phyloP scores from a whole-genome alignment of 1,284 basidiomycete genomes.

The Gymnopus androsaceus region DNA sequence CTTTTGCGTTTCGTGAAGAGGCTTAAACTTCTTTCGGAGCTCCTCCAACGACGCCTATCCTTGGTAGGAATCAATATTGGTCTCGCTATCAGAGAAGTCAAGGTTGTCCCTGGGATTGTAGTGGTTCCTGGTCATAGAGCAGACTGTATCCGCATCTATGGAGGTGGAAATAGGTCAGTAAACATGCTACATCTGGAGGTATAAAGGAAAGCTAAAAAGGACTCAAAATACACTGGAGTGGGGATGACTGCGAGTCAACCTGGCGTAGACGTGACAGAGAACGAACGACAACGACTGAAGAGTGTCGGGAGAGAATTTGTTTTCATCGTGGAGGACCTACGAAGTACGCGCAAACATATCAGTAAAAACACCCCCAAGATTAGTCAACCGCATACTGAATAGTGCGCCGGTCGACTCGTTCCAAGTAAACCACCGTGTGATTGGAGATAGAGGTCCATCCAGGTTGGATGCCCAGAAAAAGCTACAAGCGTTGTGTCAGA shows the following conservation, averaged over 20 bases:
- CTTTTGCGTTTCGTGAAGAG: not conserved
- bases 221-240: slow-evolving; percentile 82
- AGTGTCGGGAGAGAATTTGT: slow-evolving; percentile 45
- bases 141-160: slow-evolving; percentile 88
- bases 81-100: slow-evolving; percentile 71
- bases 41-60: slow-evolving; percentile 7
- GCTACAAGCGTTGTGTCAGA: not conserved
- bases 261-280: slow-evolving; percentile 79
- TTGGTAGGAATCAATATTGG: not conserved
- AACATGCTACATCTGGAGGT: too few relatives aligned
- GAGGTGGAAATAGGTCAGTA: too few relatives aligned
- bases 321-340: slow-evolving; percentile 37
- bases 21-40: slow-evolving; percentile 9
- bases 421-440: slow-evolving; percentile 69
- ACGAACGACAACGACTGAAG: slow-evolving; percentile 74
- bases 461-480: slow-evolving; percentile 58
- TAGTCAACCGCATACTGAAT: slow-evolving; percentile 40
- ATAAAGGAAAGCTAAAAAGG: too few relatives aligned
- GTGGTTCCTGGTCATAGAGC: slow-evolving; percentile 77
- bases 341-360: not conserved
- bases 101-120: slow-evolving; percentile 68
- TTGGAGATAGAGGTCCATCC: slow-evolving; percentile 82
- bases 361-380: not conserved
- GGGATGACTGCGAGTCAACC: slow-evolving; percentile 80
- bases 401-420: slow-evolving; percentile 69